Base-by-base conservation (phyloP, 805 yeast genomes). In the Nakazawaea pomicola region DNA sequence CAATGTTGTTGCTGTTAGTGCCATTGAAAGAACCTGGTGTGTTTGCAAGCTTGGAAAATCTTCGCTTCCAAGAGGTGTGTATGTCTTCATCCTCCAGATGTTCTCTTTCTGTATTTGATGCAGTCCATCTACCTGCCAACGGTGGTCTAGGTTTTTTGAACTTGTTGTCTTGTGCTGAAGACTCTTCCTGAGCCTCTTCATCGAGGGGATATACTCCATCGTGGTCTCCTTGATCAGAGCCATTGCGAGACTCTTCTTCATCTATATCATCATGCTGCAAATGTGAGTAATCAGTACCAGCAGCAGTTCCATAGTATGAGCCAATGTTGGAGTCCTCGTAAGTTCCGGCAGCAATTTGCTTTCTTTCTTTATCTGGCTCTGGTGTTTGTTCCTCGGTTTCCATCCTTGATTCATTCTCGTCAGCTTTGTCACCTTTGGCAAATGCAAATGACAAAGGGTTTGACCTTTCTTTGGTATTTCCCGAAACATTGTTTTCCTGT, bases 41-140 rank as follows among this genome's bases (percentile, higher is more conserved):
- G 4, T 20, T 17, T 4, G 33, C 36, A 14, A 41, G 19, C 17
- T 31, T 41, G n/a, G 42, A 38, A 18, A 41, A 19, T 19, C 44
- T 14, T 25, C 37, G 29, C 14, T 19, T 36, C 33, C 33, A 36
- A 29, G 40, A 16, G n/a, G 17, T 28, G n/a, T 36, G 40, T 6
- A 20, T 9, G 16, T 36, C 40, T 6, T 36, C 40, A 15, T 19
- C 23, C 20, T 36, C 36, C 11, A 16, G 20, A 15, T 21, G 29
- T 17, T 21, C 28, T n/a, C 17, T 16, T 24, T 33, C 36, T 6
- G 11, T 18, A 7, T n/a, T 36, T 28, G 19, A 11, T 4, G 12
- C 19, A 27, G 12, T 33, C 12, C 24, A 12, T 23, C 36, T 4
- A 14, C 20, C 18, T 8, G 14, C 19, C 15, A 32, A 18, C 6